Evolutionary conservation across 768 basidiomycete genomes (phyloP).

Genomic region (Scleroderma bovista): DNA sequence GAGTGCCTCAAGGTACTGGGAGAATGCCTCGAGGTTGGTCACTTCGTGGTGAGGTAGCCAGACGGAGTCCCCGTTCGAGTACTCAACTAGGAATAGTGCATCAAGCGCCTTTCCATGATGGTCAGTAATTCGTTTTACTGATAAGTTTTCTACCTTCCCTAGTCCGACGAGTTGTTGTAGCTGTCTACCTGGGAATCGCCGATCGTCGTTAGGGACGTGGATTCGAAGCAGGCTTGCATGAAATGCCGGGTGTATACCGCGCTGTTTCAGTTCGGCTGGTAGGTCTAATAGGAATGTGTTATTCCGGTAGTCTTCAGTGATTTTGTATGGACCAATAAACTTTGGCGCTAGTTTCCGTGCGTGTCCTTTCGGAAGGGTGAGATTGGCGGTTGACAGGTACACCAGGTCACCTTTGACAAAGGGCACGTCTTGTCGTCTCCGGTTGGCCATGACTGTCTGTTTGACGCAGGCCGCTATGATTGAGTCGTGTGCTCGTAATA

Average conservation of each 20-base stretch:
- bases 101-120: slow-evolving; percentile 22
- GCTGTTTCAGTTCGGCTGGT: slow-evolving; percentile 19
- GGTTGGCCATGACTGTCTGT: slow-evolving; percentile 23
- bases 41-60: slow-evolving; percentile 29
- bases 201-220: slow-evolving; percentile 32
- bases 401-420: slow-evolving; percentile 27
- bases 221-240: slow-evolving; percentile 28
- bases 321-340: slow-evolving; percentile 30
- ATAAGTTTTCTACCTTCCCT: slow-evolving; percentile 21
- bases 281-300: slow-evolving; percentile 23
- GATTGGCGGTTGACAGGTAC: slow-evolving; percentile 31
- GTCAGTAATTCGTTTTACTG: slow-evolving; percentile 17
- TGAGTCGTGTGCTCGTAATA: slow-evolving; percentile 23
- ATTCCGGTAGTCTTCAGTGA: slow-evolving; percentile 15
- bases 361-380: slow-evolving; percentile 25
- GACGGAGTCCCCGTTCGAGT: slow-evolving; percentile 29
- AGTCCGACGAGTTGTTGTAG: slow-evolving; percentile 18
- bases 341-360: slow-evolving; percentile 31
- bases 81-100: slow-evolving; percentile 28
- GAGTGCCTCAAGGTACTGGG: slow-evolving; percentile 19
- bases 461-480: slow-evolving; percentile 22
- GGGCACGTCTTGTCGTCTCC: slow-evolving; percentile 7
- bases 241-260: slow-evolving; percentile 28
- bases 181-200: slow-evolving; percentile 23
- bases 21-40: slow-evolving; percentile 12